phyloP scores from a whole-genome alignment of 805 yeast genomes.

The Groenewaldozyma tartarivorans region DNA sequence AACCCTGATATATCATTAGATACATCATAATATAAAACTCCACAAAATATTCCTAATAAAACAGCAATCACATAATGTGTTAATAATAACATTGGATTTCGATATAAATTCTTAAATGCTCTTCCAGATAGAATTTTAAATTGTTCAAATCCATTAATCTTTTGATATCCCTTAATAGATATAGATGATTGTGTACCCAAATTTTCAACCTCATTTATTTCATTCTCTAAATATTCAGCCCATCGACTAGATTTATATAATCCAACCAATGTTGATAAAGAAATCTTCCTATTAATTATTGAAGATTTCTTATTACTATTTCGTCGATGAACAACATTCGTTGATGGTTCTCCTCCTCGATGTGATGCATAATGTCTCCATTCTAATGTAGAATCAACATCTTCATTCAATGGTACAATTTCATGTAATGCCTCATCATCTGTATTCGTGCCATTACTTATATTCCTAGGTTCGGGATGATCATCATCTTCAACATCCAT shows the following conservation, averaged over 20 bases:
- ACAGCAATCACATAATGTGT: constrained; percentile 77
- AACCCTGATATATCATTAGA: constrained; percentile 89
- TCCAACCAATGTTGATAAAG: constrained; percentile 22
- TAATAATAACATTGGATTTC: constrained; percentile 82
- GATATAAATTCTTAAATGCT: constrained; percentile 83
- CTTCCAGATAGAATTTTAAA: constrained; percentile 68
- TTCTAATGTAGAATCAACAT: constrained; percentile 52
- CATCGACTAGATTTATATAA: constrained; percentile 22
- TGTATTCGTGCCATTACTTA: constrained; percentile 10
- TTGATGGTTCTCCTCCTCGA: constrained; percentile 35
- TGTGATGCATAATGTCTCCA: constrained; percentile 84
- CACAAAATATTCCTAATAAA: constrained; percentile 74
- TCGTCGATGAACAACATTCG: background rate
- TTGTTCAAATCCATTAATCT: constrained; percentile 58
- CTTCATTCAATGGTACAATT: background rate
- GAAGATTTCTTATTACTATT: background rate
- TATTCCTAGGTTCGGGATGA: constrained; percentile 9
- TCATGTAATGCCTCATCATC: background rate
- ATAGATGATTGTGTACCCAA: constrained; percentile 2
- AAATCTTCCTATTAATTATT: constrained; percentile 3
- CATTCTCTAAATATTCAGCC: constrained; percentile 17
- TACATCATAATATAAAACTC: constrained; percentile 73
- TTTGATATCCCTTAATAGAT: constrained; percentile 23
- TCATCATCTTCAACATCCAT: constrained; percentile 28
- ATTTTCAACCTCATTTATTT: background rate